Conservation (phyloP, 176 grass and related monocot species). For the Oryza meyeriana region DNA sequence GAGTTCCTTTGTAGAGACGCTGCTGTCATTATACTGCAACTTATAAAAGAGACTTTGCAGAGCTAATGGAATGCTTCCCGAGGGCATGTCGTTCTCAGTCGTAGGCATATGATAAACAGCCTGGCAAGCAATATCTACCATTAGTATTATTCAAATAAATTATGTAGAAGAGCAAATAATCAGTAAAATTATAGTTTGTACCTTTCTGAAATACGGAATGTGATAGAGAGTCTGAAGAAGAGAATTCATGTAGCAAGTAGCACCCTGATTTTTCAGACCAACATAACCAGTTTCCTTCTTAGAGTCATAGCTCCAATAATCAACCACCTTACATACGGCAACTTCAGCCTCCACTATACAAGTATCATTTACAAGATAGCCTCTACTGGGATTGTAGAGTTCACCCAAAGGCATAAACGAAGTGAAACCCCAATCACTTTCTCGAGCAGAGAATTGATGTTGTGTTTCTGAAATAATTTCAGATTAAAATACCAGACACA, state of each 20-base stretch:
- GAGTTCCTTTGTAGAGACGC: slow-evolving; percentile 94
- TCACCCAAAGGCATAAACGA: slow-evolving; percentile 96
- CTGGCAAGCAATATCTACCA: slow-evolving; percentile 42
- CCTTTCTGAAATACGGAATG: slow-evolving; percentile 99
- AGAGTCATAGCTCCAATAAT: slow-evolving; percentile 98
- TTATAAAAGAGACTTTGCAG: slow-evolving; percentile 98
- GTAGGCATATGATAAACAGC: slow-evolving; percentile 99
- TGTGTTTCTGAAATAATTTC: slow-evolving; percentile 78
- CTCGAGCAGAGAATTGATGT: slow-evolving; percentile 93
- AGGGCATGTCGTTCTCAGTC: slow-evolving; percentile 95
- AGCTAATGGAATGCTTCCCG: slow-evolving; percentile 94
- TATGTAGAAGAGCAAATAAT: slow-evolving; percentile 10
- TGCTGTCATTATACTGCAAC: slow-evolving; percentile 95
- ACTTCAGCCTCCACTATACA: slow-evolving; percentile 96
- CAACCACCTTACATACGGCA: slow-evolving; percentile 82
- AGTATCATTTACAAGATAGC: slow-evolving; percentile 98
- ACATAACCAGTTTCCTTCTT: slow-evolving; percentile 98
- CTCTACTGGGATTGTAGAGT: slow-evolving; percentile 86
- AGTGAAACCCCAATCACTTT: slow-evolving; percentile 98
- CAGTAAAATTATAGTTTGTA: slow-evolving; percentile 26
- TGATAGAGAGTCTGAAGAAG: slow-evolving; percentile 98
- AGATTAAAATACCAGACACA: slow-evolving; percentile 9
- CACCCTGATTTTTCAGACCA: slow-evolving; percentile 99
- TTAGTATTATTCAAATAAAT: slow-evolving; percentile 17
- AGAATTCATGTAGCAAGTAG: slow-evolving; percentile 99